phyloP scores from a whole-genome alignment of 2,329 filamentous ascomycete genomes.

The Cladosporium oxysporum region DNA sequence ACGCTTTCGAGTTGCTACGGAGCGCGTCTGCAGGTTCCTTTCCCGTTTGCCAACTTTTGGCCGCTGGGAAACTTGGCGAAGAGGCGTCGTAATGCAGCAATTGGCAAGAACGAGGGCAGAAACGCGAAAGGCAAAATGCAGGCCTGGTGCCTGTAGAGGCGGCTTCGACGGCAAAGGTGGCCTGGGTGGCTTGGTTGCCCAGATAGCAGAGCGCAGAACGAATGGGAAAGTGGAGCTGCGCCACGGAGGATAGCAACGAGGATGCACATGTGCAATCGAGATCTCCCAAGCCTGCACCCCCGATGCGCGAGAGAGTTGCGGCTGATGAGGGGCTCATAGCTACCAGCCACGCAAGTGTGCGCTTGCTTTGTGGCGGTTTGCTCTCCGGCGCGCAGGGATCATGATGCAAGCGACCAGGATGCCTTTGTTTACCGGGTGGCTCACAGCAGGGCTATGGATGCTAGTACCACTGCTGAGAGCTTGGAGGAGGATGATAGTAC shows the following conservation, averaged over 20 bases:
- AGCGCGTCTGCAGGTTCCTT: background rate
- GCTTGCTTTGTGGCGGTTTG: background rate
- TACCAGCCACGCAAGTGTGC: background rate
- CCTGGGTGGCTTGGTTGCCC: background rate
- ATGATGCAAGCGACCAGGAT: conserved; percentile 5
- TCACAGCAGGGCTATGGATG: conserved; percentile 3
- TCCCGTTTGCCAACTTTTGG: background rate
- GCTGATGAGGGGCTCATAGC: background rate
- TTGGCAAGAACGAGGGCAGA: background rate
- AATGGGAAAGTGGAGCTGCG: background rate
- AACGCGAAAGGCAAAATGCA: background rate
- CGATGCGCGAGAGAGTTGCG: background rate
- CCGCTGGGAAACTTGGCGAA: background rate
- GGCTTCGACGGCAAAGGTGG: background rate
- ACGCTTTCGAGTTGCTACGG: background rate
- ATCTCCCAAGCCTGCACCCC: background rate
- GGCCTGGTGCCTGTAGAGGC: background rate
- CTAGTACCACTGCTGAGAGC: background rate
- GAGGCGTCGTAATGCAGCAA: background rate
- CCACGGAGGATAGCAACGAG: background rate
- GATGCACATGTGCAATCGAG: background rate
- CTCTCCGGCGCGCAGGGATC: background rate
- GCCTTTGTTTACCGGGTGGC: conserved; percentile 1
- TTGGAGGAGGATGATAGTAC: background rate
- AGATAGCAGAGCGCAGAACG: background rate